These are phyloP conservation scores for Leucocoprinus sp. DNA, from an alignment of 768 basidiomycete genomes.

Conservation along the genomic window DNA sequence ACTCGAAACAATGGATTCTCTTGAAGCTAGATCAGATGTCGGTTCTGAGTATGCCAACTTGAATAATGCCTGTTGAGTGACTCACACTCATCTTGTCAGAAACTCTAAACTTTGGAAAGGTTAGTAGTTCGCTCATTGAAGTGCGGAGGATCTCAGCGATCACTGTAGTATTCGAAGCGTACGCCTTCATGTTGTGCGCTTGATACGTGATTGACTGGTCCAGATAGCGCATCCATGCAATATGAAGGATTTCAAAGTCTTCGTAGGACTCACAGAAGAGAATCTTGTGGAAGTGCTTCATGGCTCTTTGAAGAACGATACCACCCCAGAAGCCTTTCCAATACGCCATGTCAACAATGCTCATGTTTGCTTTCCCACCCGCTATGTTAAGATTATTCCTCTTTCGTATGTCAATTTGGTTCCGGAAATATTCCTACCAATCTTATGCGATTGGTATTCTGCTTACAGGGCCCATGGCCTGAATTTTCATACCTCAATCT, in stretches of 20 bases:
- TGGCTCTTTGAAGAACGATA: conserved; percentile 57
- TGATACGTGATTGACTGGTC: conserved; percentile 5
- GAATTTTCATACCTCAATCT: conserved; percentile 74
- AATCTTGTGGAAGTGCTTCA: conserved; percentile 64
- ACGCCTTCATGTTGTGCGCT: conserved; percentile 9
- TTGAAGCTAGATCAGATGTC: conserved; percentile 51
- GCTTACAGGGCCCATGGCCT: conserved; percentile 53
- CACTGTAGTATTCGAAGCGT: conserved; percentile 36
- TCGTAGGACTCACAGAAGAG: conserved; percentile 55
- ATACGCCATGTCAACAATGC: conserved; percentile 47
- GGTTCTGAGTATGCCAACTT: conserved; percentile 54
- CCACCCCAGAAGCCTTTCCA: conserved; percentile 53
- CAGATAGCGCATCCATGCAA: conserved; percentile 73
- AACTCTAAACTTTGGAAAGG: conserved; percentile 77
- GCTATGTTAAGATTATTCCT: conserved; percentile 69
- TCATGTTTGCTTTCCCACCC: conserved; percentile 53
- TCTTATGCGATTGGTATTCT: not conserved
- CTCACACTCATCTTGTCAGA: conserved; percentile 29
- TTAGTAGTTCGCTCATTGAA: conserved; percentile 21
- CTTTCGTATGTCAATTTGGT: conserved; percentile 44
- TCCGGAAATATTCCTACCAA: not conserved
- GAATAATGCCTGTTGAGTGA: not conserved
- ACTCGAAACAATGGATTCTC: conserved; percentile 59
- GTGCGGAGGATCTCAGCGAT: conserved; percentile 9
- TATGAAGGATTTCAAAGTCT: conserved; percentile 75